A percentile compares a stretch with the other conserved stretches of the same genome.
Evolutionary conservation across 2,329 filamentous ascomycete genomes (phyloP).

Genomic region (Diaporthe capsici): DNA sequence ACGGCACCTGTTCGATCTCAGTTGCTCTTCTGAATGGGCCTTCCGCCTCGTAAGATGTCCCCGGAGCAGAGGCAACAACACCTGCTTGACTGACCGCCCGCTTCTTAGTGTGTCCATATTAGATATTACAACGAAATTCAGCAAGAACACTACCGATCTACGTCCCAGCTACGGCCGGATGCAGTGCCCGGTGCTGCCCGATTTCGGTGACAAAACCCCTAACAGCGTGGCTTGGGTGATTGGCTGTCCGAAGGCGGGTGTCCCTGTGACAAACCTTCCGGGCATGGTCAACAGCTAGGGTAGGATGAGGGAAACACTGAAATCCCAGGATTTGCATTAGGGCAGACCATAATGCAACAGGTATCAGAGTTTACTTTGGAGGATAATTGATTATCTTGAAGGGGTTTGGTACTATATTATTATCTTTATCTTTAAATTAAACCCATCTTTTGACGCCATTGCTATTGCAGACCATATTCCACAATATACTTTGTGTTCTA

Average conservation of each 20-base stretch:
- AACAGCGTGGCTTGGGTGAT: constrained; percentile 9
- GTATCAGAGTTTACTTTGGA: not conserved
- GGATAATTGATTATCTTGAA: not conserved
- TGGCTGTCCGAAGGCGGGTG: not conserved
- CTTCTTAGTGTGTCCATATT: not conserved
- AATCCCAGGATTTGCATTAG: not conserved
- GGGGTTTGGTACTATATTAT: not conserved
- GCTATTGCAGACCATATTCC: not conserved
- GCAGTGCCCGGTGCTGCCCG: not conserved
- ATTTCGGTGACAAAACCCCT: not conserved
- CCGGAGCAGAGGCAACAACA: not conserved
- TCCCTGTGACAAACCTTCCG: not conserved
- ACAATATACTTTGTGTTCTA: not conserved
- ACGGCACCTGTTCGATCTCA: not conserved
- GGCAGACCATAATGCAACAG: not conserved
- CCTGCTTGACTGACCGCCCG: not conserved
- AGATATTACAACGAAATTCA: not conserved
- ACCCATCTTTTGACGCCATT: not conserved
- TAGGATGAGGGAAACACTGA: not conserved
- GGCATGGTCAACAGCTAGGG: not conserved
- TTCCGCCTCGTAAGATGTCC: not conserved
- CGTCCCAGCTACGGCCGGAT: constrained; percentile 13
- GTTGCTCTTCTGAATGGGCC: constrained; percentile 3
- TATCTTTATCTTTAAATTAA: not conserved
- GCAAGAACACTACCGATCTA: not conserved